Evolutionary conservation across 2,329 filamentous ascomycete genomes (phyloP).

Genomic region (Fusarium subglutinans): DNA sequence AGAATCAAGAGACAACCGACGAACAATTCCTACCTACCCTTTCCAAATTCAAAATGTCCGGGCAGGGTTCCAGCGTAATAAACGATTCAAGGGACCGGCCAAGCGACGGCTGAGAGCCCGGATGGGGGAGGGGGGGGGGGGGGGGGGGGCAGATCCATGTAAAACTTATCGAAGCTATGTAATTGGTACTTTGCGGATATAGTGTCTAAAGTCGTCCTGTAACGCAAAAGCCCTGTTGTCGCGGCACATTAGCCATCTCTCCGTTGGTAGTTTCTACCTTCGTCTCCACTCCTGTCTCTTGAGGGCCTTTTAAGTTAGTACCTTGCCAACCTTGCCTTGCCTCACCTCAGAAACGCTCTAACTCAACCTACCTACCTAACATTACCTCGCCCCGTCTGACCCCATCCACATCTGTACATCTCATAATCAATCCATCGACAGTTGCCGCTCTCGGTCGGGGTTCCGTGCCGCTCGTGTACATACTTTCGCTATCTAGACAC

Average conservation of each 20-base stretch:
- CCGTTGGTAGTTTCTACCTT: constrained; percentile 26
- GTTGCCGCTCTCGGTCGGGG: constrained; percentile 35
- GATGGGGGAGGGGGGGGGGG: no score
- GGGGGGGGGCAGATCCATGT: not conserved
- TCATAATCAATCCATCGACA: constrained; percentile 37
- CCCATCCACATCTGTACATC: constrained; percentile 32
- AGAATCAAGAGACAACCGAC: not conserved
- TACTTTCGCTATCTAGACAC: constrained; percentile 26
- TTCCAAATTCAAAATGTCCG: constrained; percentile 11
- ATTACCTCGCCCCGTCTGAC: constrained; percentile 39
- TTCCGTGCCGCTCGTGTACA: constrained; percentile 37
- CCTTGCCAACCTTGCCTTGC: constrained; percentile 31
- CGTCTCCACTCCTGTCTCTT: constrained; percentile 7
- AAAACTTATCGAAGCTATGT: not conserved
- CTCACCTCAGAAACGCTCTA: constrained; percentile 37
- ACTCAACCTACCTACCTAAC: constrained; percentile 34
- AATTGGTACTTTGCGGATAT: constrained; percentile 16
- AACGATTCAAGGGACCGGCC: constrained; percentile 26
- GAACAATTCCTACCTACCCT: not conserved
- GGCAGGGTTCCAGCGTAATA: constrained; percentile 11
- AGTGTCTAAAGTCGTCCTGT: not conserved
- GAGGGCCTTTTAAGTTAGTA: constrained; percentile 32
- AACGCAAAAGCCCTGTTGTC: constrained; percentile 12
- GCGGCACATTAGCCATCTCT: constrained; percentile 10
- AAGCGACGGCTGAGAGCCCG: constrained; percentile 25